These are phyloP conservation scores for Pichia deserticola DNA, from an alignment of 805 yeast species.

Conservation along the genomic window DNA sequence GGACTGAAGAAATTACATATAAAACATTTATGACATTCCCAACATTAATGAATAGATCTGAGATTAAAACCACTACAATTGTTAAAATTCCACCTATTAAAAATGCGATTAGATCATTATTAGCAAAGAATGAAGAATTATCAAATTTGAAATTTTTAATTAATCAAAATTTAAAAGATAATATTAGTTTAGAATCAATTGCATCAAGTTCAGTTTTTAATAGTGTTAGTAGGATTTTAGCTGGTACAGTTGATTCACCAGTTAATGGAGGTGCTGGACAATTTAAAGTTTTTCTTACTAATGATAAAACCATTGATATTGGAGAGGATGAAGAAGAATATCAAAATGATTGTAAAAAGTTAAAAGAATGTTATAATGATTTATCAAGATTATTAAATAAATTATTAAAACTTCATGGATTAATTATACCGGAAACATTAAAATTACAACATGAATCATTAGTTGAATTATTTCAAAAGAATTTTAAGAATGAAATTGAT, in stretches of 20 bases:
- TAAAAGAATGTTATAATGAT: slow-evolving; percentile 54
- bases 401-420: slow-evolving; percentile 63
- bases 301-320: slow-evolving; percentile 8
- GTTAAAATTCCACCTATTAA: slow-evolving; percentile 73
- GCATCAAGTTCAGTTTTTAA: slow-evolving; percentile 38
- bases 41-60: slow-evolving; percentile 78
- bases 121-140: slow-evolving; percentile 64
- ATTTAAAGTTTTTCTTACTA: slow-evolving; percentile 56
- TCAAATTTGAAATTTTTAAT: slow-evolving; percentile 56
- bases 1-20: slow-evolving; percentile 85
- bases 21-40: slow-evolving; percentile 76
- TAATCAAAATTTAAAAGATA: slow-evolving; percentile 35
- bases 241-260: slow-evolving; percentile 88
- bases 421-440: slow-evolving; percentile 49
- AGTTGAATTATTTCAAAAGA: slow-evolving; percentile 53
- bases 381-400: slow-evolving; percentile 57
- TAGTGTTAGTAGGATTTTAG: slow-evolving; percentile 60
- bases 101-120: slow-evolving; percentile 65
- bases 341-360: slow-evolving; percentile 20
- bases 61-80: slow-evolving; percentile 42
- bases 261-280: slow-evolving; percentile 90
- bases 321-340: slow-evolving; percentile 18
- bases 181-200: slow-evolving; percentile 20
- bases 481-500: slow-evolving; percentile 60
- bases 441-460: slow-evolving; percentile 61